These are phyloP conservation scores for Penicillium brevicompactum DNA, from an alignment of 2,329 filamentous ascomycete genomes.

Conservation along the genomic window DNA sequence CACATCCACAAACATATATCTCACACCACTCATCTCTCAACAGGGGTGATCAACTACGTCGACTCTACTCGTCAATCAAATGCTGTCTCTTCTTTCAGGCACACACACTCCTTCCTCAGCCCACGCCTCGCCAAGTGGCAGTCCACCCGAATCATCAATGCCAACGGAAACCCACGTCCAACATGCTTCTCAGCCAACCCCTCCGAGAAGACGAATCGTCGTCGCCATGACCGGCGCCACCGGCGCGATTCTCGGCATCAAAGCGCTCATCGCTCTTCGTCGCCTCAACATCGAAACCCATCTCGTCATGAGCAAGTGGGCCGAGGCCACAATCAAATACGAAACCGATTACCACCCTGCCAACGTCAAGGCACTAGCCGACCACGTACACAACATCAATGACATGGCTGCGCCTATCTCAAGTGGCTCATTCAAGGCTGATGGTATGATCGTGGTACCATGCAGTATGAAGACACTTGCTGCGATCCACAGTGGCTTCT, in stretches of 20 bases:
- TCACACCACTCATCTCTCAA: not conserved
- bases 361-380: conserved; percentile 43
- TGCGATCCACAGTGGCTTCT: conserved; percentile 44
- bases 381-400: conserved; percentile 41
- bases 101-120: not conserved
- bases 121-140: not conserved
- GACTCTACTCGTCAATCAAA: not conserved
- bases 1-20: not conserved
- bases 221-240: conserved; percentile 56
- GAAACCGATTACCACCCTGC: conserved; percentile 46
- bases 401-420: conserved; percentile 51
- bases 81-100: not conserved
- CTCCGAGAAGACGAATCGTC: conserved; percentile 38
- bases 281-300: conserved; percentile 51
- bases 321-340: conserved; percentile 50
- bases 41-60: not conserved
- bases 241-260: conserved; percentile 48
- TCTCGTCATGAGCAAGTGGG: conserved; percentile 54
- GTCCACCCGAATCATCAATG: not conserved
- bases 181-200: not conserved
- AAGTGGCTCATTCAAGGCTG: conserved; percentile 47
- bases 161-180: not conserved
- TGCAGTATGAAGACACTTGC: conserved; percentile 55
- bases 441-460: conserved; percentile 52
- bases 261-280: conserved; percentile 44